These are phyloP conservation scores for Chalciporus pseudorubinellus DNA, from an alignment of 768 basidiomycete genomes.

Conservation along the genomic window DNA sequence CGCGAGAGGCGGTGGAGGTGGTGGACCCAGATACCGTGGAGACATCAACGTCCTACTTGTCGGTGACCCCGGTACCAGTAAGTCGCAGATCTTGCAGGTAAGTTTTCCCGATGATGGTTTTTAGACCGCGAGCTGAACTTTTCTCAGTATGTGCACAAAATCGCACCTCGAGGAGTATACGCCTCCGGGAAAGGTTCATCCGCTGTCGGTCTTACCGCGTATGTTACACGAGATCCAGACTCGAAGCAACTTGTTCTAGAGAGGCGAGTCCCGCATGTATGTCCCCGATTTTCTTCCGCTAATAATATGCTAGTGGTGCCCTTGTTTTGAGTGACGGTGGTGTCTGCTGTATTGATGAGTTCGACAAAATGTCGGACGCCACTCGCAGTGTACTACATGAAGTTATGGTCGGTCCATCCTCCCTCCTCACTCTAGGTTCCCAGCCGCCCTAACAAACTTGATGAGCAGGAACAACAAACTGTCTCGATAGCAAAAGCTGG, in stretches of 20 bases:
- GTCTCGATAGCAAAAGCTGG: conserved; percentile 99
- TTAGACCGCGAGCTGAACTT: neutral
- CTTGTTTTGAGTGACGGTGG: conserved; percentile 94
- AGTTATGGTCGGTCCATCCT: conserved; percentile 75
- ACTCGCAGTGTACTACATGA: conserved; percentile 98
- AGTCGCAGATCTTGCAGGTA: conserved; percentile 92
- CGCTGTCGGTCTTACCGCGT: conserved; percentile 97
- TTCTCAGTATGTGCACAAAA: conserved; percentile 93
- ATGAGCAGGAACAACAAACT: conserved; percentile 94
- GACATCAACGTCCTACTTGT: conserved; percentile 98
- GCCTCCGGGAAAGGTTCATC: conserved; percentile 98
- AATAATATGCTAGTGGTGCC: conserved; percentile 62
- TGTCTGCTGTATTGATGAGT: conserved; percentile 98
- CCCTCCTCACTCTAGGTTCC: neutral
- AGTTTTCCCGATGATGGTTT: conserved; percentile 15
- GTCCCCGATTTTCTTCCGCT: neutral
- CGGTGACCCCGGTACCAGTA: conserved; percentile 96
- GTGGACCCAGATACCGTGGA: conserved; percentile 94
- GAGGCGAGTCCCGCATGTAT: conserved; percentile 52
- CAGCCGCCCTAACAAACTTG: neutral
- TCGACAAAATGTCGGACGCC: conserved; percentile 98
- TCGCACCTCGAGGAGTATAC: conserved; percentile 96
- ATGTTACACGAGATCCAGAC: conserved; percentile 97
- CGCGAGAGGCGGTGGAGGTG: conserved; percentile 89
- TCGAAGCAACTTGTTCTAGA: conserved; percentile 97